These are phyloP conservation scores for Fusarium bactridioides DNA, from an alignment of 2,329 filamentous ascomycete genomes.

Conservation along the genomic window DNA sequence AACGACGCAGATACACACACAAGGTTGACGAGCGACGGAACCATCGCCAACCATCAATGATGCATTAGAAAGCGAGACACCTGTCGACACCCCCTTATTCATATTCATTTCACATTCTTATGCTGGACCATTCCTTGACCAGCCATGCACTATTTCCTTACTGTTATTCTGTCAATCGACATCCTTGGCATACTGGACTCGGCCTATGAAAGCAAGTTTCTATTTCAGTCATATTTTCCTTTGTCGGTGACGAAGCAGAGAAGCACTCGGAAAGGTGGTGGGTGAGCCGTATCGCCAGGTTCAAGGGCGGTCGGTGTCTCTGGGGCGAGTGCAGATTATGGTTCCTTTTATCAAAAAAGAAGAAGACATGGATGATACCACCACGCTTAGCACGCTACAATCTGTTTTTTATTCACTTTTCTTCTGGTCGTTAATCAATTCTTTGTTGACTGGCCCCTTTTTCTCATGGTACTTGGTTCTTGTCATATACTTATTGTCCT, in stretches of 20 bases:
- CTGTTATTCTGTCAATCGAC: slow-evolving; percentile 17
- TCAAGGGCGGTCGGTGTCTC: neutral
- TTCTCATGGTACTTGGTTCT: slow-evolving; percentile 26
- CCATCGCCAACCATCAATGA: slow-evolving; percentile 37
- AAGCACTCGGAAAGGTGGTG: slow-evolving; percentile 9
- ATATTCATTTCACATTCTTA: neutral
- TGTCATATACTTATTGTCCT: slow-evolving; percentile 35
- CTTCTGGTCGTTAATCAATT: slow-evolving; percentile 27
- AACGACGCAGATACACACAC: slow-evolving; percentile 30
- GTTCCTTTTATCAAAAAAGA: slow-evolving; percentile 43
- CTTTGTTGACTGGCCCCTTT: slow-evolving; percentile 4
- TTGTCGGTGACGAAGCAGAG: slow-evolving; percentile 25
- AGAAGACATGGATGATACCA: slow-evolving; percentile 53
- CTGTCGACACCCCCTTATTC: slow-evolving; percentile 27
- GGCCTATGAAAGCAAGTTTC: slow-evolving; percentile 34
- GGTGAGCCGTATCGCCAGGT: neutral
- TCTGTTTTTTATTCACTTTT: slow-evolving; percentile 38
- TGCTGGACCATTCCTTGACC: slow-evolving; percentile 28
- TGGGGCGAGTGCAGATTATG: slow-evolving; percentile 39
- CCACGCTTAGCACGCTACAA: slow-evolving; percentile 49
- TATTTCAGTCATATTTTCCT: slow-evolving; percentile 33
- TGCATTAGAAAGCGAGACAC: slow-evolving; percentile 44
- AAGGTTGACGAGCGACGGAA: slow-evolving; percentile 40
- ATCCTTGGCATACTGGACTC: slow-evolving; percentile 29
- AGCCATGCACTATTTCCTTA: slow-evolving; percentile 35